These are phyloP conservation scores for Kalmusia sp. DNA, from an alignment of 2,329 filamentous ascomycete species.

Conservation along the genomic window DNA sequence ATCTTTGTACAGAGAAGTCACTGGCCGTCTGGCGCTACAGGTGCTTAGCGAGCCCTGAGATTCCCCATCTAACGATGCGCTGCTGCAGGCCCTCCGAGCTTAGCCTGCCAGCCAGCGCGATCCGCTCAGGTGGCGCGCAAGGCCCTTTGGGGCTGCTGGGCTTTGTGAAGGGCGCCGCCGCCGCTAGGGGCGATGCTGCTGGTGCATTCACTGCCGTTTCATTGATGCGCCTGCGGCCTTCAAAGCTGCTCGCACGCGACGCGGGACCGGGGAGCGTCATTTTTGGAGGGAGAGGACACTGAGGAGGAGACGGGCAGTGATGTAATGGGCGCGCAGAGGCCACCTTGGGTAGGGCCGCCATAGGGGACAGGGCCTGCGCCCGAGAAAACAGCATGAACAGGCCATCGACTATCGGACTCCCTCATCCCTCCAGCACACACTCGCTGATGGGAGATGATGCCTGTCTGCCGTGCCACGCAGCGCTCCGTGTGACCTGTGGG, in stretches of 20 bases:
- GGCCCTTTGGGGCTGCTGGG: background rate
- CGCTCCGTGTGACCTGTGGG: too few relatives aligned
- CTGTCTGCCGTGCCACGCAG: too few relatives aligned
- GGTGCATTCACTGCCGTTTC: too few relatives aligned
- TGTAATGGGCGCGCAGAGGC: constrained; percentile 9
- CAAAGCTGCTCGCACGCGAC: background rate
- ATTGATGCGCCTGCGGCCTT: too few relatives aligned
- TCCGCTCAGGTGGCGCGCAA: constrained; percentile 5
- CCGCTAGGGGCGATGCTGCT: background rate
- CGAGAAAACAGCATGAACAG: too few relatives aligned
- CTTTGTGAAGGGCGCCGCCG: background rate
- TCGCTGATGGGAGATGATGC: too few relatives aligned
- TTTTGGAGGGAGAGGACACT: too few relatives aligned
- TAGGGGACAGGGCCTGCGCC: too few relatives aligned
- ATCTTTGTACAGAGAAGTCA: constrained; percentile 9
- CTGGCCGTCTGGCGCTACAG: background rate
- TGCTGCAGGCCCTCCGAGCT: background rate
- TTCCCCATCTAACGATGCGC: background rate
- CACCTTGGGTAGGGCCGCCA: too few relatives aligned
- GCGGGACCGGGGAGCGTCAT: too few relatives aligned
- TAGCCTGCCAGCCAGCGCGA: background rate
- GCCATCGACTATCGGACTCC: too few relatives aligned
- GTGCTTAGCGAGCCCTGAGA: background rate
- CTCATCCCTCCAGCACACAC: too few relatives aligned
- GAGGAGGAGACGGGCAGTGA: background rate